Percentiles rank a stretch among this genome's conserved stretches.
Conservation (phyloP, 225 moss, liverwort and hornwort genomes). For the Antitrichia curtipendula region DNA sequence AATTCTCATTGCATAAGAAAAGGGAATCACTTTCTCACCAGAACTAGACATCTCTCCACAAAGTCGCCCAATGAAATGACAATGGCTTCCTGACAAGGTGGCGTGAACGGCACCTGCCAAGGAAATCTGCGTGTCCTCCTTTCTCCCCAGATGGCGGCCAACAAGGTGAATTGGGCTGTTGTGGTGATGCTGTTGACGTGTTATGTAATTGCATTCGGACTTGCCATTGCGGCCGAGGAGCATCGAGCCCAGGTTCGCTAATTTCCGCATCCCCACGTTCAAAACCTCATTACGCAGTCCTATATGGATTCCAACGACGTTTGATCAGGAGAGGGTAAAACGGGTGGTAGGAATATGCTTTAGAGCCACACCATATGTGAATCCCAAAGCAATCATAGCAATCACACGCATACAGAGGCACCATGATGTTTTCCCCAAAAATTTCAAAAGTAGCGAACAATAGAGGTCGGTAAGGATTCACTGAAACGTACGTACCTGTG, state of each 20-base stretch:
- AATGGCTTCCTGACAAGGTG: neutral
- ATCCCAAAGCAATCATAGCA: neutral
- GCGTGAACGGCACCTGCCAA: neutral
- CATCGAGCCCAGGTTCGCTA: constrained; percentile 45
- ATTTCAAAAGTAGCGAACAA: neutral
- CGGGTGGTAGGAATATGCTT: neutral
- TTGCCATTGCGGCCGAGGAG: constrained; percentile 61
- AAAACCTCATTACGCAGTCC: neutral
- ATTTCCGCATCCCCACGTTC: neutral
- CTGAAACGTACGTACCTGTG: neutral
- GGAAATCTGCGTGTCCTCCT: neutral
- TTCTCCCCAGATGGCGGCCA: constrained; percentile 7
- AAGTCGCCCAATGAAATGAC: neutral
- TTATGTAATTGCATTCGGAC: constrained; percentile 47
- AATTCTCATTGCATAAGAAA: neutral
- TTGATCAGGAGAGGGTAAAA: neutral
- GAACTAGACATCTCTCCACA: neutral
- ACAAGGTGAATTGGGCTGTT: constrained; percentile 52
- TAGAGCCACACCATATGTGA: neutral
- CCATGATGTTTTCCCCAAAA: neutral
- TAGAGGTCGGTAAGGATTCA: neutral
- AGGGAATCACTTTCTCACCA: neutral
- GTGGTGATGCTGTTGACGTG: constrained; percentile 37
- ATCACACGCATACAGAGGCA: neutral
- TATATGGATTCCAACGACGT: neutral